Evolutionary conservation across 371 early-diverging fungal species (phyloP).

Genomic region (Blakeslea trispora): DNA sequence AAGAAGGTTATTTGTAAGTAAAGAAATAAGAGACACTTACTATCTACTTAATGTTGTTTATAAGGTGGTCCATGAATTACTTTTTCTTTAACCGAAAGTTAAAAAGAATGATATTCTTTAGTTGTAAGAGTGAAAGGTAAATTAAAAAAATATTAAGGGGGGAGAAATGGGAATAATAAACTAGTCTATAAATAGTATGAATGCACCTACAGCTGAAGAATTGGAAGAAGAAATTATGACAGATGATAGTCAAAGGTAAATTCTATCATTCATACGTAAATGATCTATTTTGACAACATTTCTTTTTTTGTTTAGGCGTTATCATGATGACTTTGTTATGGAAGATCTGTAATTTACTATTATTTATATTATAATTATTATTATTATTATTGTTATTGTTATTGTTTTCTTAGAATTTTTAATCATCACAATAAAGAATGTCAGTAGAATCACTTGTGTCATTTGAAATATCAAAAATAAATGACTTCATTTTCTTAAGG

Average conservation of each 20-base stretch:
- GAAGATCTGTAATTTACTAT: slow-evolving; percentile 40
- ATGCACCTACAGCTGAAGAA: slow-evolving; percentile 39
- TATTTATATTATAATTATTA: no score
- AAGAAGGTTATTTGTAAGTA: slow-evolving; percentile 63
- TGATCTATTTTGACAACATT: slow-evolving; percentile 1
- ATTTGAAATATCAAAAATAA: no score
- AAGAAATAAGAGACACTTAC: background rate
- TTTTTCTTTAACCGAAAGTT: slow-evolving; percentile 91
- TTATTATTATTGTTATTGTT: no score
- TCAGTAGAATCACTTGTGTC: no score
- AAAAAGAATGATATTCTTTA: slow-evolving; percentile 89
- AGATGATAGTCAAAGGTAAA: slow-evolving; percentile 20
- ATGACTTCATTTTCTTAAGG: no score
- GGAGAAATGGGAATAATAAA: no score
- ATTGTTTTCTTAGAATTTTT: no score
- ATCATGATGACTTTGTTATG: slow-evolving; percentile 43
- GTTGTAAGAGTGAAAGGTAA: slow-evolving; percentile 85
- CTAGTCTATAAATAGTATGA: slow-evolving; percentile 32
- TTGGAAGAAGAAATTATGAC: slow-evolving; percentile 22
- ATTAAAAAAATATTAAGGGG: no score
- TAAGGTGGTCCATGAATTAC: slow-evolving; percentile 91
- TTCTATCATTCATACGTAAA: background rate
- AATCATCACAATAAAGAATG: no score
- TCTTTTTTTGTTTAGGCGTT: slow-evolving; percentile 23
- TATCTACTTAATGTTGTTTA: background rate